Conservation (phyloP, 140 eudicot species). For the Flaveria floridana region DNA sequence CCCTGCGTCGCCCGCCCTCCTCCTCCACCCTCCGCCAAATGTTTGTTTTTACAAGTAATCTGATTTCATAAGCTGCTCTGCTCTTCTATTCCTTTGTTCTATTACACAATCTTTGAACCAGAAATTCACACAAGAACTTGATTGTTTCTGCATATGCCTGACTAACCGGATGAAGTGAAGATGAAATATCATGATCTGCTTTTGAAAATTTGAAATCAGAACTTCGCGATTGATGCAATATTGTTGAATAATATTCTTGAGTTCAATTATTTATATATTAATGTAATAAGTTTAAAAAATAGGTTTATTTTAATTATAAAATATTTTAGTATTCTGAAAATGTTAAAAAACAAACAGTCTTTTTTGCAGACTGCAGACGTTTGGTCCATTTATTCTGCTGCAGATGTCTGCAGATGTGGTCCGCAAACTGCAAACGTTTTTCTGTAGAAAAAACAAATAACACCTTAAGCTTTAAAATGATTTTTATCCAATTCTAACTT, state of each 20-base stretch:
- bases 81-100: constrained; percentile 45
- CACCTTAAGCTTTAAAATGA: neutral
- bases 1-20: too few species aligned
- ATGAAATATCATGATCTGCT: constrained; percentile 51
- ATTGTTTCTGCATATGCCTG: constrained; percentile 52
- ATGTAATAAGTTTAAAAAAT: too few species aligned
- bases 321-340: too few species aligned
- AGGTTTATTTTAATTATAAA: too few species aligned
- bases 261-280: neutral
- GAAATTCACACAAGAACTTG: constrained; percentile 46
- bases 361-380: too few species aligned
- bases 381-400: too few species aligned
- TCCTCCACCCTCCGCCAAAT: constrained; percentile 10
- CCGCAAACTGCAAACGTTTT: too few species aligned
- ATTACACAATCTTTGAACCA: constrained; percentile 38
- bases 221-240: constrained; percentile 65
- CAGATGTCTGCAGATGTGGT: too few species aligned
- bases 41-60: constrained; percentile 69
- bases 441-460: too few species aligned
- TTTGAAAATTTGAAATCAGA: constrained; percentile 51
- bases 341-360: too few species aligned
- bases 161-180: constrained; percentile 57
- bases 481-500: too few species aligned
- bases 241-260: constrained; percentile 60
- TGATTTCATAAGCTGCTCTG: constrained; percentile 61